Evolutionary conservation across 2,329 filamentous ascomycete genomes (phyloP), one percentile per base, ranked within the genome.

Genomic region (Trichoderma aggressivum): DNA sequence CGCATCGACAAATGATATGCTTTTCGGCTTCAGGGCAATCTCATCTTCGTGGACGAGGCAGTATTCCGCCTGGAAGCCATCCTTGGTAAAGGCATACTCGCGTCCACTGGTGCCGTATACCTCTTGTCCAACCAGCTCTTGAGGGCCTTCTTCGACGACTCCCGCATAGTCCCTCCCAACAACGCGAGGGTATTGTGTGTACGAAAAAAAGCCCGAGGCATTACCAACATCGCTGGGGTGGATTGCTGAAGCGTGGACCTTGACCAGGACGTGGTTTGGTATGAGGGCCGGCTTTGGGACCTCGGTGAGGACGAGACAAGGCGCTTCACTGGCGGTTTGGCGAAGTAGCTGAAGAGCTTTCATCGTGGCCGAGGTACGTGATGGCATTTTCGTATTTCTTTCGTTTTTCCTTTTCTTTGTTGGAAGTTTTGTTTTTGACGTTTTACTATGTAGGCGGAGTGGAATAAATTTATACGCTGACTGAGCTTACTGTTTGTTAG

Each of bases 31-130:
- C 55, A 64, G n/a, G 12, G 61, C 60, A 32, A 72, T 56, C 7
- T 70, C 67, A 0, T 65, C 59, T 24, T 71, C 53, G 12, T 65
- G 71, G 7, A 71, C 34, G 5, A 72, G 67, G 21, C 60, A 60
- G 32, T 72, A 72, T 55, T 72, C 71, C 7, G 71, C 71, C 61
- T 72, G 71, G 26, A 72, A 72, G 2, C 71, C 71, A 32, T 72
- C 71, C 32, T 60, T 62, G 50, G 58, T 72, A 26, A 72, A 72
- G n/a, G 71, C 71, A 53, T 72, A 70, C 10, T 26, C 62, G 21
- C 55, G n/a, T 18, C 71, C 71, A 16, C 71, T 72, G 28, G 71
- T 72, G 21, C 71, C 71, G 21, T 70, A 72, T 7, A 72, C 71
- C 30, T 71, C 71, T 62, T 55, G 8, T 14, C 71, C 71, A 30